Evolutionary conservation across 352 stramenopile species (phyloP).

Genomic region (Phytophthora megakarya): DNA sequence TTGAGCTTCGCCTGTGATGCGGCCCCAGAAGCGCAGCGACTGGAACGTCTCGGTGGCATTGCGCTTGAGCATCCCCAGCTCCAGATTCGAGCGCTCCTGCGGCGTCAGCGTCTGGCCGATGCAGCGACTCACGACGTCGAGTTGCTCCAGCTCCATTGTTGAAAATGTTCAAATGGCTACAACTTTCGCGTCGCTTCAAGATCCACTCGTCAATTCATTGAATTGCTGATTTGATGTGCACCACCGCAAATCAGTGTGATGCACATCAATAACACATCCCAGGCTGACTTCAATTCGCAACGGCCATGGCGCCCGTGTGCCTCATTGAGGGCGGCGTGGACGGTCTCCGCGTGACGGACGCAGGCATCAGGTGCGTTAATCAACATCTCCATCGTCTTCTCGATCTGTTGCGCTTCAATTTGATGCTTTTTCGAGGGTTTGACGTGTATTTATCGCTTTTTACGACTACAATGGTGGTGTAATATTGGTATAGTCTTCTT

Average conservation of each 20-base stretch:
- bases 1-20: slow-evolving; percentile 58
- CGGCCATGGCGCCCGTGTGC: slow-evolving; percentile 50
- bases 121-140: slow-evolving; percentile 75
- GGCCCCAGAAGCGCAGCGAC: slow-evolving; percentile 78
- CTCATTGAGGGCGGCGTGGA: slow-evolving; percentile 60
- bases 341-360: slow-evolving; percentile 56
- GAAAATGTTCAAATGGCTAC: no score
- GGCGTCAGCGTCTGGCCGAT: slow-evolving; percentile 70
- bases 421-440: background rate
- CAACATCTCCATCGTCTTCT: background rate
- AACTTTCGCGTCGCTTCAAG: slow-evolving; percentile 37
- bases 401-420: background rate
- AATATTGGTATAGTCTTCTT: slow-evolving; percentile 46
- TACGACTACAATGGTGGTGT: slow-evolving; percentile 5
- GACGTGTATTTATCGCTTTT: slow-evolving; percentile 8
- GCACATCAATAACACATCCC: slow-evolving; percentile 26
- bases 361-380: slow-evolving; percentile 49
- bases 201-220: slow-evolving; percentile 39
- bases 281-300: slow-evolving; percentile 19
- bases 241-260: slow-evolving; percentile 19
- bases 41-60: slow-evolving; percentile 62
- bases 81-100: slow-evolving; percentile 78
- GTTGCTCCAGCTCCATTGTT: slow-evolving; percentile 74
- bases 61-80: slow-evolving; percentile 76
- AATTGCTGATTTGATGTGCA: slow-evolving; percentile 22